These are phyloP conservation scores for Discostella pseudostelligera DNA, from an alignment of 108 stramenopile genomes.

Conservation along the genomic window DNA sequence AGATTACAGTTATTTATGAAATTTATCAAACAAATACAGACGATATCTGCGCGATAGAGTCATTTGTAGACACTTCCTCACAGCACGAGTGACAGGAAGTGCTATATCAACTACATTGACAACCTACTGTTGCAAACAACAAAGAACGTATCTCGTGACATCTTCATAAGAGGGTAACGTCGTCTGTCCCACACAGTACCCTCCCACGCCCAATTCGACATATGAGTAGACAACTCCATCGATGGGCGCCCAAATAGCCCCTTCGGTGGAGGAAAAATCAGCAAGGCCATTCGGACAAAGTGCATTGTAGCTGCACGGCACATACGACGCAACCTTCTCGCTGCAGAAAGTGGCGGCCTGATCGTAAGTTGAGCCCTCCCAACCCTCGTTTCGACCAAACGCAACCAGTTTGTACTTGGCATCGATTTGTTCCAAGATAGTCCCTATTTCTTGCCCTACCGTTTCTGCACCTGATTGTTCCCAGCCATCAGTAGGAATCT, in stretches of 20 bases:
- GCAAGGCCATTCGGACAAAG: conserved; percentile 25
- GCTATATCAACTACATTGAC: too few relatives aligned
- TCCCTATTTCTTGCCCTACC: neutral
- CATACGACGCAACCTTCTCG: neutral
- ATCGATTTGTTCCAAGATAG: conserved; percentile 6
- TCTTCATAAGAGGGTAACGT: too few relatives aligned
- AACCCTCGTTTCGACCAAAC: conserved; percentile 10
- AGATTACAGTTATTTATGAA: too few relatives aligned
- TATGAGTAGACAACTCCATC: too few relatives aligned
- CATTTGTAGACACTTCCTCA: too few relatives aligned
- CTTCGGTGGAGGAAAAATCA: conserved; percentile 14
- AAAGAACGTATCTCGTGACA: too few relatives aligned
- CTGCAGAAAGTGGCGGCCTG: conserved; percentile 14
- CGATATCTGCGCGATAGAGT: too few relatives aligned
- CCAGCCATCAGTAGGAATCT: neutral
- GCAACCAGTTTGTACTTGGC: conserved; percentile 8
- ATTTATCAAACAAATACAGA: too few relatives aligned
- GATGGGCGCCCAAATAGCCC: conserved; percentile 16
- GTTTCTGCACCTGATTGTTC: neutral
- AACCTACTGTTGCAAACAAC: too few relatives aligned
- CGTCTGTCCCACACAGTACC: too few relatives aligned
- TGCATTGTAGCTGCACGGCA: conserved; percentile 17
- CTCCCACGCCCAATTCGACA: too few relatives aligned
- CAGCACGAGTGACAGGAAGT: too few relatives aligned
- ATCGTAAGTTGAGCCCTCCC: conserved; percentile 12